Conservation (phyloP, 805 yeast species). For the Yamadazyma phyllophila region DNA sequence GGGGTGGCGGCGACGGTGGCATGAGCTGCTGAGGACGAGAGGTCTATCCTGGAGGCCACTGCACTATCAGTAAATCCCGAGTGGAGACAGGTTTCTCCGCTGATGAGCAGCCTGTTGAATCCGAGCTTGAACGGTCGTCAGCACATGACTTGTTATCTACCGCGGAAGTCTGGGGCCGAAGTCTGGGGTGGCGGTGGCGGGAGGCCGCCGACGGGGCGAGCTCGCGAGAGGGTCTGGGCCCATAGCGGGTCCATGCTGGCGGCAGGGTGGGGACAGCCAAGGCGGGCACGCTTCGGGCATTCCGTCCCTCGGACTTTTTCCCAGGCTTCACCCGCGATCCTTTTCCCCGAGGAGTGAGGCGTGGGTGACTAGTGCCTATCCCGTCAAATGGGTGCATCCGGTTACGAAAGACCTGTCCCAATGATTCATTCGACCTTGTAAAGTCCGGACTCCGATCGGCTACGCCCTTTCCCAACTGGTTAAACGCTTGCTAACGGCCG, state of each 20-base stretch:
- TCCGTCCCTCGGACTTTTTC: neutral
- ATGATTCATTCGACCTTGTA: neutral
- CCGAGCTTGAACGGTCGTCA: no score
- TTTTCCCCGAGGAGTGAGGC: constrained; percentile 9
- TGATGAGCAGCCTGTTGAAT: no score
- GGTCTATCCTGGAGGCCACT: no score
- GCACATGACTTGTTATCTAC: no score
- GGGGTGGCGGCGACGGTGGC: neutral
- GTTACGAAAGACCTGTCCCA: neutral
- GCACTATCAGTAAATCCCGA: no score
- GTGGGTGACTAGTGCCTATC: neutral
- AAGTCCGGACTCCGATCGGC: constrained; percentile 14
- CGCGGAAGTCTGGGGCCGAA: no score
- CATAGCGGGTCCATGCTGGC: neutral
- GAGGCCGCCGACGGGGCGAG: no score
- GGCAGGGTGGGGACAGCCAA: neutral
- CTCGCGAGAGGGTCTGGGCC: neutral
- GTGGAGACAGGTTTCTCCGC: no score
- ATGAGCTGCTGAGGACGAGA: neutral
- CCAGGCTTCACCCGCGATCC: neutral
- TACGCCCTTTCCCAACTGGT: constrained; percentile 3
- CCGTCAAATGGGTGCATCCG: neutral
- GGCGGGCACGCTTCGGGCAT: neutral
- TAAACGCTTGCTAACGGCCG: constrained; percentile 2
- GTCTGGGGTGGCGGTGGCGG: no score